These are phyloP conservation scores for Metschnikowia corniflorae DNA, from an alignment of 805 yeast genomes.

Conservation along the genomic window DNA sequence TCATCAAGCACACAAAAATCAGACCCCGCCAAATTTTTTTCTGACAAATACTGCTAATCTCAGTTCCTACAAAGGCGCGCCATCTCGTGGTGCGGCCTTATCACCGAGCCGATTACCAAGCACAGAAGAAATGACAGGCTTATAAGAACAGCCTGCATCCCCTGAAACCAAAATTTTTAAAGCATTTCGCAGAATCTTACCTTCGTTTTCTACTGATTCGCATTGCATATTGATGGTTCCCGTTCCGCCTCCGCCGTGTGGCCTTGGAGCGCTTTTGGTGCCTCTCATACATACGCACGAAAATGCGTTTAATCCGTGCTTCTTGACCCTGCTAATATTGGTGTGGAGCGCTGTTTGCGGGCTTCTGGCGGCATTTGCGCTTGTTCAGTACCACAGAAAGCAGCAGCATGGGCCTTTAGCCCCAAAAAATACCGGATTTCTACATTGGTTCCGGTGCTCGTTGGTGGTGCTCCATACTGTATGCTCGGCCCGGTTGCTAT, in stretches of 20 bases:
- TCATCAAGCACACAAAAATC: no score
- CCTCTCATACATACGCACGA: constrained; percentile 25
- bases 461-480: constrained; percentile 20
- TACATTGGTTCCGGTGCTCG: constrained; percentile 20
- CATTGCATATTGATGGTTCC: constrained; percentile 9
- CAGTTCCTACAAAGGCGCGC: no score
- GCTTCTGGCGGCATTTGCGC: constrained; percentile 4
- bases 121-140: no score
- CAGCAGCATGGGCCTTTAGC: constrained; percentile 17
- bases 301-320: constrained; percentile 37
- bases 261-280: constrained; percentile 12
- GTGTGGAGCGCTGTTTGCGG: constrained; percentile 11
- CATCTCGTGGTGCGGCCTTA: no score
- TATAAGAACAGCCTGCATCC: no score
- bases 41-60: no score
- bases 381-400: neutral
- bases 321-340: constrained; percentile 17
- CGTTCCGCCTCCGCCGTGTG: constrained; percentile 19
- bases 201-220: no score
- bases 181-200: no score
- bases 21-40: no score
- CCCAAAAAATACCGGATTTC: constrained; percentile 25
- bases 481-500: constrained; percentile 11
- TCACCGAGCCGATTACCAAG: no score
- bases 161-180: no score